Conservation (phyloP, 2,329 filamentous ascomycete genomes). For the Colletotrichum lindemuthianum region DNA sequence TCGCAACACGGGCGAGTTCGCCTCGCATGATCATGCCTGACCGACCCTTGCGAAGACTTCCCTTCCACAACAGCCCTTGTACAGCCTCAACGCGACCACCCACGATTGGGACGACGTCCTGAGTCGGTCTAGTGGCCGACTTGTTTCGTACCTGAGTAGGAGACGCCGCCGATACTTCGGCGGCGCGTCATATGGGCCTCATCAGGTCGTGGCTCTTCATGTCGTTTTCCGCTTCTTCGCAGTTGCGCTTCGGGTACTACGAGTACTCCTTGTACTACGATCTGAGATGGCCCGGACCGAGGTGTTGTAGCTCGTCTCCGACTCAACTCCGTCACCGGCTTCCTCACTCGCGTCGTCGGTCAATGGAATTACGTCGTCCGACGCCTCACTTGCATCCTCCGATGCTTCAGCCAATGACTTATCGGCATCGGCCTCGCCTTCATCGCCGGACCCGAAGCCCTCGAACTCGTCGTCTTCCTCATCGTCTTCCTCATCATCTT, state of each 20-base stretch:
- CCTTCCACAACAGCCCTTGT: background rate
- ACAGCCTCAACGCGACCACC: background rate
- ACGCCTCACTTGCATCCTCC: slow-evolving; percentile 23
- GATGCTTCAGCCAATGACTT: slow-evolving; percentile 25
- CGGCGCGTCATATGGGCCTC: slow-evolving; percentile 13
- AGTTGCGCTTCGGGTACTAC: slow-evolving; percentile 7
- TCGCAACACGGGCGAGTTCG: slow-evolving; percentile 7
- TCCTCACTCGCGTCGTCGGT: slow-evolving; percentile 32
- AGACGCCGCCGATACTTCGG: slow-evolving; percentile 31
- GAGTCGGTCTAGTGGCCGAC: slow-evolving; percentile 9
- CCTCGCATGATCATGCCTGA: slow-evolving; percentile 4
- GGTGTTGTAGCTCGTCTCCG: slow-evolving; percentile 35
- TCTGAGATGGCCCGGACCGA: slow-evolving; percentile 33
- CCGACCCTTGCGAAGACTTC: slow-evolving; percentile 2
- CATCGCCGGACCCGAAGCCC: slow-evolving; percentile 57
- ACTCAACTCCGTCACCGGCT: slow-evolving; percentile 23
- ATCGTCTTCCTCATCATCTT: slow-evolving; percentile 48
- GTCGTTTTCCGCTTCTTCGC: slow-evolving; percentile 35
- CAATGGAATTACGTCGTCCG: slow-evolving; percentile 35
- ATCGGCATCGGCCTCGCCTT: slow-evolving; percentile 48
- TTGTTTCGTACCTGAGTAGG: slow-evolving; percentile 15
- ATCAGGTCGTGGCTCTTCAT: slow-evolving; percentile 25
- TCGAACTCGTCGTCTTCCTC: slow-evolving; percentile 55
- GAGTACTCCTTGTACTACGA: slow-evolving; percentile 22
- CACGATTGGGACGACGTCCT: background rate